Base-by-base conservation (phyloP, 2,329 filamentous ascomycete genomes). In the Aspergillus sp. region DNA sequence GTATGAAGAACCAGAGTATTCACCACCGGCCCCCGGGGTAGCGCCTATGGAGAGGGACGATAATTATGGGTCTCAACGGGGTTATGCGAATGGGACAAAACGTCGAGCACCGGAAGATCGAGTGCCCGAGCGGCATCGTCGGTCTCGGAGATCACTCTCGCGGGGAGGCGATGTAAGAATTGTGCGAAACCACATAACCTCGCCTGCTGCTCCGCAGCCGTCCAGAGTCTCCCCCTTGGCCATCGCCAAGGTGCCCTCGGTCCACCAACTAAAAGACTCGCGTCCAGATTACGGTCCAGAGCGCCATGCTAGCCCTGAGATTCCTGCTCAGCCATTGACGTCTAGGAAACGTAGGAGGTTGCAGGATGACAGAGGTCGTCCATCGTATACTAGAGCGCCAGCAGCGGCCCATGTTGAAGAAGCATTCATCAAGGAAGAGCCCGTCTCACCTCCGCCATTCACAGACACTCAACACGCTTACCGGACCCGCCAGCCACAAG, bases 131-230 rank as follows among this genome's bases (percentile, higher is more conserved):
- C 72, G 73, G 74, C 66, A 72, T 70, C 70, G 75, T 72, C 70
- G 79, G 69, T 64, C 75, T 72, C 67, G 80, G 74, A 65, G 78
- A 17, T 67, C 70, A 43, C 55, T 67, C 23, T 74, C 80, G 45
- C 71, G 74, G 30, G 69, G 75, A 30, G 72, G 77, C 56, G 76
- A 85, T 55, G 84, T 89, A 63, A 87, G 87, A 55, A 79, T 93
- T 60, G 82, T 93, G 68, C 87, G 87, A 70, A 88, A 87, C 67
- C 89, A 92, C 72, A 88, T 93, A 69, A 85, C 88, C 54, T 88
- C 87, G 38, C 89, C 89, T 45, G 79, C 89, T 70, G 91, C 91
- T 55, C 90, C 91, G 25, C 90, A 91, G 70, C 90, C 91, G 56
- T 87, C 88, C 52, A 89, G 91, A 70, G 87, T 87, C 23, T 85